Percentiles rank a stretch among this genome's conserved stretches.
Conservation (phyloP, 1,284 basidiomycete genomes). For the Lentinula novae-zelandiae region DNA sequence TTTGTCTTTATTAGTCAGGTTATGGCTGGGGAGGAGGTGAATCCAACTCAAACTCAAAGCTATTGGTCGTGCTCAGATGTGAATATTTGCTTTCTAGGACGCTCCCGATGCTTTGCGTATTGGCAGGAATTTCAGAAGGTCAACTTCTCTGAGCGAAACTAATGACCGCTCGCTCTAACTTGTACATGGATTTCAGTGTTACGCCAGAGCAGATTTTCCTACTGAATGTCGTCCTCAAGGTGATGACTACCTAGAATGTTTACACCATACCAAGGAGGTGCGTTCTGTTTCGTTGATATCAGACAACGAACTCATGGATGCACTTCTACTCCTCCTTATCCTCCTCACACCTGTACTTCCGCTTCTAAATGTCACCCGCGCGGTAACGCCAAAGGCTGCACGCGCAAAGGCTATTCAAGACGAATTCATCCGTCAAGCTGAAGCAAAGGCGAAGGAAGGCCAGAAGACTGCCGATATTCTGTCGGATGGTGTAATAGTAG, state of each 20-base stretch:
- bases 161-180: constrained; percentile 3
- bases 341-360: constrained; percentile 5
- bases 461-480: constrained; percentile 71
- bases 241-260: constrained; percentile 92
- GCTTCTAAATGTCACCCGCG: neutral
- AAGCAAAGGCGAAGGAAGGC: constrained; percentile 63
- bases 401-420: constrained; percentile 72
- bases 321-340: constrained; percentile 2
- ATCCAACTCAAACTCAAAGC: constrained; percentile 18
- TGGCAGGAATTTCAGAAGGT: constrained; percentile 92
- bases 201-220: constrained; percentile 78
- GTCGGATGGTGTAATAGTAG: constrained; percentile 71
- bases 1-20: constrained; percentile 37
- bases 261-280: constrained; percentile 92
- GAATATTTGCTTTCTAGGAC: constrained; percentile 44
- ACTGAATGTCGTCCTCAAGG: constrained; percentile 69
- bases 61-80: neutral
- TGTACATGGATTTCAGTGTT: constrained; percentile 60
- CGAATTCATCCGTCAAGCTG: constrained; percentile 69
- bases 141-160: constrained; percentile 12
- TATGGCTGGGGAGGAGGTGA: constrained; percentile 67
- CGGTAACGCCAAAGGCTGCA: constrained; percentile 47
- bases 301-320: neutral
- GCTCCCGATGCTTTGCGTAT: constrained; percentile 86
- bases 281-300: constrained; percentile 13